Base-by-base conservation (phyloP, 2,329 filamentous ascomycete species). In the Xylariaceae sp. region DNA sequence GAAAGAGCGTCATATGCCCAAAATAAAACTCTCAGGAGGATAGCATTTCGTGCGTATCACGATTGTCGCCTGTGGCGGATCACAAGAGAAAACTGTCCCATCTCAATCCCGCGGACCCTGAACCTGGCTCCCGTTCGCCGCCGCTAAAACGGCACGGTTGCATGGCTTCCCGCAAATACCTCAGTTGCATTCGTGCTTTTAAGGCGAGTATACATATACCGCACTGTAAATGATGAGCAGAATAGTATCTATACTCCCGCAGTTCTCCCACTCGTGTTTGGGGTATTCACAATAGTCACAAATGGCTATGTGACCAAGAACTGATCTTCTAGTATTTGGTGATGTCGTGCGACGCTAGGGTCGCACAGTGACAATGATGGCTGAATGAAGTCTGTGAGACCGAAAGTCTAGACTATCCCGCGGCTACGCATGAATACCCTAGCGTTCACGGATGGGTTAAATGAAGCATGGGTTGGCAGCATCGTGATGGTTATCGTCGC, bases 401-500 rank as follows among this genome's bases (percentile, higher is more conserved):
- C 18, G 30, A 40, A n/a, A 39, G 32, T 10, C 43, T 35, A 55
- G 53, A 35, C 37, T 44, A 32, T 41, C 26, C 16, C n/a, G 10
- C 42, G 40, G 49, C 53, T 33, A 35, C 7, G 51, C 23, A 33
- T 33, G 24, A 11, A 13, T 30, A 40, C 45, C 27, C 26, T 43
- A 29, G 43, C 44, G 43, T 36, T n/a, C 16, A 33, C 13, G 26
- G 20, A 35, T 27, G 11, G 24, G 26, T 23, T 18, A 18, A n/a
- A 37, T 45, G 32, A 41, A 18, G 20, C 20, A 32, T 32, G 37
- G 29, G 23, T 18, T 43, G 33, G 48, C 24, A 39, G 47, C 46
- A 59, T 59, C 57, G 57, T 57, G 45, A 59, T 51, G 39, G 45
- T 59, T 50, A 57, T 57, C 57, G 57, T 59, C 57, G 57, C 57